These are phyloP conservation scores for Parastagonospora nodorum DNA, from an alignment of 2,329 filamentous ascomycete species.

Conservation along the genomic window DNA sequence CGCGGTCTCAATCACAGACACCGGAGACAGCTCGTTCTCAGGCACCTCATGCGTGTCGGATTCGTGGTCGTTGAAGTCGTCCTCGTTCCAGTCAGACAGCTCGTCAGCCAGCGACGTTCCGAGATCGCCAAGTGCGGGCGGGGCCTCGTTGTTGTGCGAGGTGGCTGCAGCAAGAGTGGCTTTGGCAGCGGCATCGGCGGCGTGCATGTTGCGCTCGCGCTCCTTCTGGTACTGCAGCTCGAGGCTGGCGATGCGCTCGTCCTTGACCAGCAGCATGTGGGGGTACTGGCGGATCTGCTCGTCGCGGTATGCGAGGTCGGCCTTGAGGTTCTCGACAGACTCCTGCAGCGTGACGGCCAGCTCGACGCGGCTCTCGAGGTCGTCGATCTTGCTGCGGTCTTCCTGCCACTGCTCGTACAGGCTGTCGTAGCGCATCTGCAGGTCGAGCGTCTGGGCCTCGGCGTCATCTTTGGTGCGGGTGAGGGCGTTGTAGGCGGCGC, in stretches of 20 bases:
- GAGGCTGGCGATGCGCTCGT: conserved; percentile 29
- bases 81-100: conserved; percentile 9
- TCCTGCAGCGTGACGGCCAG: not conserved
- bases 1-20: not conserved
- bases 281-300: conserved; percentile 11
- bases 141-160: conserved; percentile 13
- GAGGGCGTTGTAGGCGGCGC: not conserved
- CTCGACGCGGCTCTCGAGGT: conserved; percentile 8
- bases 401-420: conserved; percentile 10
- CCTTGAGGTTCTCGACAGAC: conserved; percentile 3
- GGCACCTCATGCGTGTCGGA: conserved; percentile 10
- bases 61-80: conserved; percentile 7
- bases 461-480: conserved; percentile 10
- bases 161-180: conserved; percentile 9
- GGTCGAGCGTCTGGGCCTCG: not conserved
- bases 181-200: conserved; percentile 10
- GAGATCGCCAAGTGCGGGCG: conserved; percentile 3
- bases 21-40: not conserved
- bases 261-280: conserved; percentile 25
- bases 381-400: conserved; percentile 4
- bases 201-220: conserved; percentile 10
- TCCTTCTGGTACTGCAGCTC: conserved; percentile 27
- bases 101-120: conserved; percentile 20
- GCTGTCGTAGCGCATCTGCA: no score
- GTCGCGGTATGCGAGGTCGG: conserved; percentile 16